Conservation (phyloP, 2,329 filamentous ascomycete species). For the Chaetomium globosum region DNA sequence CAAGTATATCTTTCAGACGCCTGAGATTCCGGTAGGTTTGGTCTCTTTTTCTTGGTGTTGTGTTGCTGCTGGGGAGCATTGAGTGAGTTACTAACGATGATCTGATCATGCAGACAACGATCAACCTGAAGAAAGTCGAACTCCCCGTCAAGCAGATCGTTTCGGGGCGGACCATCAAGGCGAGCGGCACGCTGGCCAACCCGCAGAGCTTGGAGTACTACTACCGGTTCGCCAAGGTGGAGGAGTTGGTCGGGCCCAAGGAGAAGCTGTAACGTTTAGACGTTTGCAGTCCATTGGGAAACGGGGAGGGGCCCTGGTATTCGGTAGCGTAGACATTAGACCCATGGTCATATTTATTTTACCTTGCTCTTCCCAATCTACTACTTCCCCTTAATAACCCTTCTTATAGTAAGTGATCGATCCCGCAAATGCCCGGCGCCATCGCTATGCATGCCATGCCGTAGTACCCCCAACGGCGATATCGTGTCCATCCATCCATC, state of each 20-base stretch:
- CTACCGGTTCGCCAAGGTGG: conserved; percentile 75
- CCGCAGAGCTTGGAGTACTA: conserved; percentile 75
- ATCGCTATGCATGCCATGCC: conserved; percentile 33
- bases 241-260: conserved; percentile 53
- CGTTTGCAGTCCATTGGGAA: background rate
- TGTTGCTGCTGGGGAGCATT: background rate
- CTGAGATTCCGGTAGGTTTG: conserved; percentile 74
- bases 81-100: conserved; percentile 28
- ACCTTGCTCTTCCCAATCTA: background rate
- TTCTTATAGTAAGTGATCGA: conserved; percentile 1
- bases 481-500: background rate
- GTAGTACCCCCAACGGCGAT: conserved; percentile 6
- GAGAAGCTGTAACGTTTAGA: conserved; percentile 32
- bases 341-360: background rate
- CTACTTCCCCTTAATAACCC: background rate
- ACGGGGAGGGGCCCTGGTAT: background rate
- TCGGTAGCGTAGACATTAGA: background rate
- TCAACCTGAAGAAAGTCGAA: conserved; percentile 86
- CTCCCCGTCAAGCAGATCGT: conserved; percentile 83
- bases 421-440: conserved; percentile 28
- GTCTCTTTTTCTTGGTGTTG: conserved; percentile 30
- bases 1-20: conserved; percentile 75
- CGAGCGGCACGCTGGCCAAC: conserved; percentile 76
- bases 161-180: conserved; percentile 71
- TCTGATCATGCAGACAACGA: conserved; percentile 63